A percentile compares a stretch with the other conserved stretches of the same genome.
These are phyloP conservation scores for Chenopodium album DNA, from an alignment of 148 eudicot species.

Conservation along the genomic window DNA sequence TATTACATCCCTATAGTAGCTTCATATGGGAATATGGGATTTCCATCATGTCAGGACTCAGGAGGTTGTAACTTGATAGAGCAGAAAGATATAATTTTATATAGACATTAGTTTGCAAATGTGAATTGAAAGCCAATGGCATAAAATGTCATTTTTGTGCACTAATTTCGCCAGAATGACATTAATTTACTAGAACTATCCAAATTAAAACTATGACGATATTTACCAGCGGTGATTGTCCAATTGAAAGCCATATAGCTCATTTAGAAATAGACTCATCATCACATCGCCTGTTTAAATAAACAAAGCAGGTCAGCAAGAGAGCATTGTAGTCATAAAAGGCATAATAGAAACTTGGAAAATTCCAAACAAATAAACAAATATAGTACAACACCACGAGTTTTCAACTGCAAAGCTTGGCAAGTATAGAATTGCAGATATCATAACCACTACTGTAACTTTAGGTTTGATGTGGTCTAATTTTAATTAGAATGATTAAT, in stretches of 20 bases:
- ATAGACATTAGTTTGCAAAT: background rate
- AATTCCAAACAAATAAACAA: background rate
- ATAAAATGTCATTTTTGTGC: background rate
- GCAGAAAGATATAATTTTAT: no score
- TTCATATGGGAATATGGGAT: background rate
- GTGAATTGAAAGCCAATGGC: background rate
- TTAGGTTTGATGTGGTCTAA: no score
- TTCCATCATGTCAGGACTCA: background rate
- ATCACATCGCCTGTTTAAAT: slow-evolving; percentile 73
- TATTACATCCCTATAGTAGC: background rate
- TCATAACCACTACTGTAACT: no score
- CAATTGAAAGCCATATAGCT: slow-evolving; percentile 93
- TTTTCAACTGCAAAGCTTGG: background rate
- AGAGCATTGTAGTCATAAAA: background rate
- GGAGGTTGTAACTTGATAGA: background rate
- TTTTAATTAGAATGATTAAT: no score
- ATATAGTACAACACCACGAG: background rate
- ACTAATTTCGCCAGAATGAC: background rate
- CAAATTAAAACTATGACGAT: slow-evolving; percentile 1
- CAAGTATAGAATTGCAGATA: no score
- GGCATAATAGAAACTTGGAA: background rate
- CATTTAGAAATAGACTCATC: slow-evolving; percentile 93
- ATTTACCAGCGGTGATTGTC: slow-evolving; percentile 91
- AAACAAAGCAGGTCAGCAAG: slow-evolving; percentile 17
- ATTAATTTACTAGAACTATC: slow-evolving; percentile 2